phyloP scores from a whole-genome alignment of 73 alveolate genomes.

The Tetrahymena thermophila region DNA sequence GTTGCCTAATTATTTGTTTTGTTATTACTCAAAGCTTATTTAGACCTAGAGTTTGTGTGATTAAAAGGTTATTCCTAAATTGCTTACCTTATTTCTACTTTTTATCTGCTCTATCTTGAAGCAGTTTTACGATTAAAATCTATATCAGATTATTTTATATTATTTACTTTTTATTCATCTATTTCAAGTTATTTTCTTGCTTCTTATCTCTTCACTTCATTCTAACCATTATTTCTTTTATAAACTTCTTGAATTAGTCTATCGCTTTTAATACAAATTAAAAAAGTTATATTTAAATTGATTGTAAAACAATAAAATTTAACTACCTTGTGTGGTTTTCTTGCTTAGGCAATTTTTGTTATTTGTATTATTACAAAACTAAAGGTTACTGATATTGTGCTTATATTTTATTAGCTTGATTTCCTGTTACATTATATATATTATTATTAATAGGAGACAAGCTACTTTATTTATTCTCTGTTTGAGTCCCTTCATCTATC shows the following conservation, averaged over 20 bases:
- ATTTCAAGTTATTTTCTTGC: background rate
- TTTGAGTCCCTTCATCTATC: background rate
- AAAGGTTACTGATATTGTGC: background rate
- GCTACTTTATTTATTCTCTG: background rate
- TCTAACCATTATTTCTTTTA: background rate
- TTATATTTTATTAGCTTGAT: background rate
- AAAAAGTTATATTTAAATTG: background rate
- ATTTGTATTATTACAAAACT: background rate
- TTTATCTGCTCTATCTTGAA: background rate
- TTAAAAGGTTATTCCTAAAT: background rate
- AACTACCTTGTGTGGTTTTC: background rate
- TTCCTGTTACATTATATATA: background rate
- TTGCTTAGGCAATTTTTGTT: background rate
- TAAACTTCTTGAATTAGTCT: background rate
- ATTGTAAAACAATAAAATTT: background rate
- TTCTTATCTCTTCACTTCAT: background rate
- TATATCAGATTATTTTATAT: background rate
- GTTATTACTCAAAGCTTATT: background rate
- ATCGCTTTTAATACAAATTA: background rate
- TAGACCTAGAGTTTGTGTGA: background rate
- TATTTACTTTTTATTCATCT: background rate
- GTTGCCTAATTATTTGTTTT: background rate
- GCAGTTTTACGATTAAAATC: background rate
- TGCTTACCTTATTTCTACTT: background rate
- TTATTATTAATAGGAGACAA: background rate